Percentiles rank a stretch among this genome's conserved stretches.
Conservation (phyloP, 441 rosid genomes). For the Theobroma grandiflorum region DNA sequence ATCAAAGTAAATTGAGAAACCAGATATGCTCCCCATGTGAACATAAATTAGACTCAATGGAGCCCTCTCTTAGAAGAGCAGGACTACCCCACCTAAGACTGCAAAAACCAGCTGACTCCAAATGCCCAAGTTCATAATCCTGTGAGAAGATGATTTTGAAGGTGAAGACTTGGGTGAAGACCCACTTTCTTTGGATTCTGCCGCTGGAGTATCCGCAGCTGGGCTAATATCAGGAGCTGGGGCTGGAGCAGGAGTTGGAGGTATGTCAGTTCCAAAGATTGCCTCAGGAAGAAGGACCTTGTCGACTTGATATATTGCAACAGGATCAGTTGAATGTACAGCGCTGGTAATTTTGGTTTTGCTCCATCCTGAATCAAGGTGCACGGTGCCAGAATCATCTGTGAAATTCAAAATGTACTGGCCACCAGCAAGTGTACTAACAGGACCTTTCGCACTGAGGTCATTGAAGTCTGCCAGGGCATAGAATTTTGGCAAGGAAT, state of each 20-base stretch:
- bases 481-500: constrained; percentile 80
- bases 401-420: constrained; percentile 74
- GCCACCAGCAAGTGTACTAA: constrained; percentile 78
- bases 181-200: constrained; percentile 35
- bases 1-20: constrained; percentile 37
- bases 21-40: constrained; percentile 29
- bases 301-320: constrained; percentile 83
- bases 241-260: constrained; percentile 90
- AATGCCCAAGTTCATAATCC: constrained; percentile 38
- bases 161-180: constrained; percentile 49
- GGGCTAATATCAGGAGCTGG: constrained; percentile 69
- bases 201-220: constrained; percentile 70
- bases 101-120: constrained; percentile 52
- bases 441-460: constrained; percentile 68
- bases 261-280: constrained; percentile 90
- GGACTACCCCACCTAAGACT: constrained; percentile 50
- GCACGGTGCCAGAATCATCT: constrained; percentile 71
- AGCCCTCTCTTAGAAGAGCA: constrained; percentile 53
- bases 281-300: constrained; percentile 85
- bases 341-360: constrained; percentile 81
- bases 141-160: constrained; percentile 48
- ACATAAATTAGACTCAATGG: constrained; percentile 31
- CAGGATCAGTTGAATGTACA: constrained; percentile 79
- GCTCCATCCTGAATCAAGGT: constrained; percentile 79
- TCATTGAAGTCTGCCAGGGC: constrained; percentile 80